Evolutionary conservation across 2,329 filamentous ascomycete genomes (phyloP).

Genomic region (Penicillium capsulatum): DNA sequence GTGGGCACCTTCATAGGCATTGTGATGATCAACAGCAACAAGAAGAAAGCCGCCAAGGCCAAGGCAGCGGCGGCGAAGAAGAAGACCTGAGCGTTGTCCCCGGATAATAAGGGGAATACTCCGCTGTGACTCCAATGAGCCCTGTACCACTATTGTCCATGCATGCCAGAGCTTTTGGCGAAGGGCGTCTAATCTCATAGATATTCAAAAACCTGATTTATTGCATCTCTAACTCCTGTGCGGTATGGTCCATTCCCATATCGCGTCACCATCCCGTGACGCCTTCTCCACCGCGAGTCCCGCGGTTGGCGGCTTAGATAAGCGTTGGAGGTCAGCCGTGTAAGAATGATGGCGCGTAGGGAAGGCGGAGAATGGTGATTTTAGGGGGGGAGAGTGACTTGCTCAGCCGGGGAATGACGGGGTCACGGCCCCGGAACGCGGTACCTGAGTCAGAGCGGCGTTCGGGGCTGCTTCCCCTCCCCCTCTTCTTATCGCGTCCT

Average conservation of each 20-base stretch:
- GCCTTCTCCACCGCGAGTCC: no score
- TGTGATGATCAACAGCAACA: slow-evolving; percentile 98
- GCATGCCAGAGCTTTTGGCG: slow-evolving; percentile 1
- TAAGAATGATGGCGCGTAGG: not conserved
- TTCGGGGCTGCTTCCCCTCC: slow-evolving; percentile 3
- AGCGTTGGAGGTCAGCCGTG: not conserved
- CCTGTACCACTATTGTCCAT: slow-evolving; percentile 14
- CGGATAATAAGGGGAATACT: slow-evolving; percentile 5
- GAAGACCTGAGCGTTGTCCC: slow-evolving; percentile 60
- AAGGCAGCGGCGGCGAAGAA: slow-evolving; percentile 75
- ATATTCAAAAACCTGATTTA: not conserved
- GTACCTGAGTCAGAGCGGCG: not conserved
- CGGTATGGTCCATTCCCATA: no score
- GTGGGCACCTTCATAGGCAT: slow-evolving; percentile 93
- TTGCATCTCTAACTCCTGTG: no score
- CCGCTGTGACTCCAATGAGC: not conserved
- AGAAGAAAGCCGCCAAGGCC: slow-evolving; percentile 93
- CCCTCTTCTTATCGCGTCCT: slow-evolving; percentile 18
- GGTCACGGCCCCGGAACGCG: slow-evolving; percentile 8
- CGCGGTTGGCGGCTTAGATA: not conserved
- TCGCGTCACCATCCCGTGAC: not conserved
- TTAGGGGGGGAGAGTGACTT: not conserved
- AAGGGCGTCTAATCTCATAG: not conserved
- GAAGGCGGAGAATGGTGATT: not conserved
- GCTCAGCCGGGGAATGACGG: slow-evolving; percentile 13